Conservation (phyloP, 2,329 filamentous ascomycete species). For the Chrysosporium keratinophilum region DNA sequence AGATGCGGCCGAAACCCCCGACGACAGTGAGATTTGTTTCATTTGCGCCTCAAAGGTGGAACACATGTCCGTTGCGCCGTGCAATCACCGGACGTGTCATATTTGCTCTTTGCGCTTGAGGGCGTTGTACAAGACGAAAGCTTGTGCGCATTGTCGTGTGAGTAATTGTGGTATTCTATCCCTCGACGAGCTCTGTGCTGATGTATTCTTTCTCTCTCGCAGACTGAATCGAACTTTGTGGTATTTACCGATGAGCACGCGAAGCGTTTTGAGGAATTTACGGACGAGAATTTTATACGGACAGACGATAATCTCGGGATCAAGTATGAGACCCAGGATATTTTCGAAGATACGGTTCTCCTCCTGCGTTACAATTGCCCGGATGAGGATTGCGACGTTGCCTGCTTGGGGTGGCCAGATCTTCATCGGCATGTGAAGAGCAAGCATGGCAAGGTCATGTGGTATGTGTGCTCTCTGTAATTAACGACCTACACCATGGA, state of each 20-base stretch:
- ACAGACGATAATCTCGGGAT: slow-evolving; percentile 82
- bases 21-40: slow-evolving; percentile 80
- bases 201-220: not conserved
- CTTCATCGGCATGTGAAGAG: slow-evolving; percentile 71
- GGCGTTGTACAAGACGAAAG: slow-evolving; percentile 90
- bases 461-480: slow-evolving; percentile 34
- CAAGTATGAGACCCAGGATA: slow-evolving; percentile 76
- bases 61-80: slow-evolving; percentile 81
- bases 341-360: slow-evolving; percentile 80
- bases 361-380: slow-evolving; percentile 92
- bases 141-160: slow-evolving; percentile 91
- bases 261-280: slow-evolving; percentile 81
- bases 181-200: not conserved
- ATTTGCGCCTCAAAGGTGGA: slow-evolving; percentile 88
- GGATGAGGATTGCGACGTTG: slow-evolving; percentile 70
- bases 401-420: slow-evolving; percentile 70
- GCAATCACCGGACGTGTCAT: slow-evolving; percentile 93
- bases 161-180: slow-evolving; percentile 26
- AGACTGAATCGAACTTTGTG: slow-evolving; percentile 52
- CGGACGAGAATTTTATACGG: slow-evolving; percentile 59
- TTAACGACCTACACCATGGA: not conserved
- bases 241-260: slow-evolving; percentile 80
- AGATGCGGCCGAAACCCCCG: slow-evolving; percentile 42
- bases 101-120: slow-evolving; percentile 87
- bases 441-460: slow-evolving; percentile 78